phyloP scores from a whole-genome alignment of 2,329 filamentous ascomycete species.

The Hymenoscyphus occultus region DNA sequence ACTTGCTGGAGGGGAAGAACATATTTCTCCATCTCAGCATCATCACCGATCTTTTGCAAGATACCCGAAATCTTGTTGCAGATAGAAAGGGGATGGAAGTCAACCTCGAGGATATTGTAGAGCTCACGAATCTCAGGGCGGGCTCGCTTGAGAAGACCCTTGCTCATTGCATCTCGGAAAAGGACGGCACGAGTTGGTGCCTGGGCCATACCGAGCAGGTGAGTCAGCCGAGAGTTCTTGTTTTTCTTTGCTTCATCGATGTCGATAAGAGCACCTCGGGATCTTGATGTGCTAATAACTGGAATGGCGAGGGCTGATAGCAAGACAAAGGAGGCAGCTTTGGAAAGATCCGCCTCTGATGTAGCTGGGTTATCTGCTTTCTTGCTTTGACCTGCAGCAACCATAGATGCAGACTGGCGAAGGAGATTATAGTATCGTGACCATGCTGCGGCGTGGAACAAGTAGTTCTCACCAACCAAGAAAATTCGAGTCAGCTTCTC shows the following conservation, averaged over 20 bases:
- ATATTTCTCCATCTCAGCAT: conserved; percentile 96
- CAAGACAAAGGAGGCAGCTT: conserved; percentile 92
- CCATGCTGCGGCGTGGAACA: conserved; percentile 98
- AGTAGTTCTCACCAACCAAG: conserved; percentile 97
- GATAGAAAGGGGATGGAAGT: conserved; percentile 98
- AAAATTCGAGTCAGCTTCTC: conserved; percentile 99
- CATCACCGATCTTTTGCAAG: conserved; percentile 84
- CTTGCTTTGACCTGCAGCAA: conserved; percentile 80
- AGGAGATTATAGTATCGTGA: conserved; percentile 96
- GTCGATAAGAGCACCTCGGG: conserved; percentile 91
- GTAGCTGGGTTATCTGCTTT: conserved; percentile 94
- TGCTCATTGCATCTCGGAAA: conserved; percentile 94
- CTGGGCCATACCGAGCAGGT: conserved; percentile 88
- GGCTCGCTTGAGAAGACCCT: conserved; percentile 88
- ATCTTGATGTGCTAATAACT: conserved; percentile 97
- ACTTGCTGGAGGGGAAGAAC: conserved; percentile 95
- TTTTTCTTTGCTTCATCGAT: conserved; percentile 97
- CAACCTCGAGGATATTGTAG: conserved; percentile 98
- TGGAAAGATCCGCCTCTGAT: conserved; percentile 85
- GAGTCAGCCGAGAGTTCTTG: conserved; percentile 96
- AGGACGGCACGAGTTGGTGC: conserved; percentile 84
- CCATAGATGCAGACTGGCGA: conserved; percentile 79
- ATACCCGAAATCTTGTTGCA: conserved; percentile 99
- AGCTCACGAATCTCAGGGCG: conserved; percentile 93
- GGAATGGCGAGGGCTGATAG: conserved; percentile 95